These are phyloP conservation scores for Knufia petricola DNA, from an alignment of 2,329 filamentous ascomycete species.

Conservation along the genomic window DNA sequence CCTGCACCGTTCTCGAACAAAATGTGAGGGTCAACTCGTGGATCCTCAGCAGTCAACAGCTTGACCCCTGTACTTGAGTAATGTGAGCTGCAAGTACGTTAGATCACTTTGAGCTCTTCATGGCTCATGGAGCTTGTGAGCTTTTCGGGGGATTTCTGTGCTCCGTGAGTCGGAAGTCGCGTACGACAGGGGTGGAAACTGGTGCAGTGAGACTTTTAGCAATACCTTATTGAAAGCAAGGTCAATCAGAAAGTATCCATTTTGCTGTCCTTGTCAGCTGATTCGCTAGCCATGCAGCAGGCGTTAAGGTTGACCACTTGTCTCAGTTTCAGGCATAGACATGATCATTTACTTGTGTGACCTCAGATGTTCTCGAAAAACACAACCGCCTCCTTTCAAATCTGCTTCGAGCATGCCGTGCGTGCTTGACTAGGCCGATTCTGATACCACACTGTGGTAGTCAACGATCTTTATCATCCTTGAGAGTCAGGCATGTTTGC, in stretches of 20 bases:
- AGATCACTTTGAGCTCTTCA: neutral
- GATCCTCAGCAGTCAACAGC: neutral
- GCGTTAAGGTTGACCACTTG: neutral
- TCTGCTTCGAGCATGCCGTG: neutral
- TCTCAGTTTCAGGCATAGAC: conserved; percentile 2
- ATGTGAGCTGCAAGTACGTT: neutral
- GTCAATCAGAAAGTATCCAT: neutral
- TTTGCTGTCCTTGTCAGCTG: conserved; percentile 1
- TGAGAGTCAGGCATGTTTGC: too few species aligned
- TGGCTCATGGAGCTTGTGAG: conserved; percentile 18
- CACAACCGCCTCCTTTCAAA: neutral
- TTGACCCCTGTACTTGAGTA: neutral
- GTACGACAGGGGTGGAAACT: neutral
- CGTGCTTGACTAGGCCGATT: too few species aligned
- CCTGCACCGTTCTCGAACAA: neutral
- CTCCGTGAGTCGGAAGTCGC: conserved; percentile 7
- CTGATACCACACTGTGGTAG: too few species aligned
- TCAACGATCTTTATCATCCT: too few species aligned
- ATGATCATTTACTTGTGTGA: neutral
- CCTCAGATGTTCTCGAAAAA: neutral
- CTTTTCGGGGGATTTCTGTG: conserved; percentile 24
- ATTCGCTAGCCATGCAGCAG: neutral
- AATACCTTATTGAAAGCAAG: neutral
- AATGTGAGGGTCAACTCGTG: neutral
- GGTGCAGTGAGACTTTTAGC: neutral